Conservation (phyloP, 2,329 filamentous ascomycete genomes). For the Botrytis fragariae region DNA sequence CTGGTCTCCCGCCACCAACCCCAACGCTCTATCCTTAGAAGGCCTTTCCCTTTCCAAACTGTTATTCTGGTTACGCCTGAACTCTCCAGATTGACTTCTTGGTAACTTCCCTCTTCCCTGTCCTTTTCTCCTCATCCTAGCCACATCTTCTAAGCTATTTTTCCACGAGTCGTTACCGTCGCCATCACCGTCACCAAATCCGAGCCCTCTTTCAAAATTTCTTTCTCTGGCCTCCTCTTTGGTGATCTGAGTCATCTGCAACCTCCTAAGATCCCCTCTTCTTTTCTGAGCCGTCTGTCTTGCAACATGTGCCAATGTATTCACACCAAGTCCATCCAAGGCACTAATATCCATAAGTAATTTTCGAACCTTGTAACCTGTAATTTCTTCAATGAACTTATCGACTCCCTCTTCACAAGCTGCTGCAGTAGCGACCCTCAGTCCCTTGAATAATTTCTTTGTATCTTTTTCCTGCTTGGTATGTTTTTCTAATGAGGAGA, state of each 20-base stretch:
- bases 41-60: conserved; percentile 3
- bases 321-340: conserved; percentile 46
- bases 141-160: not conserved
- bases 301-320: conserved; percentile 30
- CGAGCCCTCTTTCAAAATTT: not conserved
- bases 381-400: conserved; percentile 50
- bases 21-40: conserved; percentile 13
- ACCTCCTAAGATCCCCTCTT: conserved; percentile 21
- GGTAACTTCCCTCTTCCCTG: not conserved
- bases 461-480: conserved; percentile 1
- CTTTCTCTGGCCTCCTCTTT: not conserved
- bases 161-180: not conserved
- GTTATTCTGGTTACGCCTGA: not conserved
- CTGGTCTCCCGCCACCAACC: conserved; percentile 16
- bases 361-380: conserved; percentile 52
- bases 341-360: conserved; percentile 55
- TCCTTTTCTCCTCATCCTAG: not conserved
- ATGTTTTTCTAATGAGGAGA: not conserved
- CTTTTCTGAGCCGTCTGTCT: conserved; percentile 30
- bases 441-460: conserved; percentile 52
- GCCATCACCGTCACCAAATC: not conserved
- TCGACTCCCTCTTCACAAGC: conserved; percentile 56
- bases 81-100: not conserved
- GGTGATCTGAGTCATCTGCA: not conserved
- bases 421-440: conserved; percentile 55